Conservation (phyloP, 2,329 filamentous ascomycete species). For the Claviceps capensis region DNA sequence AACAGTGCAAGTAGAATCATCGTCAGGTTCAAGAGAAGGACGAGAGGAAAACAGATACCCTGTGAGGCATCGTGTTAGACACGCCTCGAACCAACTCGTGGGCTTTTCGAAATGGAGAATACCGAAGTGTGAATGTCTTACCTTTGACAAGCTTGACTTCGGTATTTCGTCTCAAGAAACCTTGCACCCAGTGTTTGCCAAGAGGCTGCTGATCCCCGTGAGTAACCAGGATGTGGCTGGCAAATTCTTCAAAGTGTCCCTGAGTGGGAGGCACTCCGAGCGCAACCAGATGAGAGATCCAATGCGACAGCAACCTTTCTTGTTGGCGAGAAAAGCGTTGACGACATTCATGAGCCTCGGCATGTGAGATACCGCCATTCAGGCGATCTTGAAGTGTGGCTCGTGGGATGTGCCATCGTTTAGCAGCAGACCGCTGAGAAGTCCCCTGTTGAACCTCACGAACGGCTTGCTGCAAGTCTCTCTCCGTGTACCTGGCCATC, state of each 20-base stretch:
- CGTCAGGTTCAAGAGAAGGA: slow-evolving; percentile 3
- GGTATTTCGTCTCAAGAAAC: slow-evolving; percentile 7
- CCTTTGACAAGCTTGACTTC: slow-evolving; percentile 8
- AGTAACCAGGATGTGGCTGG: slow-evolving; percentile 6
- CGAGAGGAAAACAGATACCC: slow-evolving; percentile 6
- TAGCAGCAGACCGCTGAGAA: slow-evolving; percentile 7
- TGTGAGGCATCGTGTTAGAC: slow-evolving; percentile 1
- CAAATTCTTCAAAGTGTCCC: slow-evolving; percentile 7
- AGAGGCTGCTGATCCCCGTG: slow-evolving; percentile 7
- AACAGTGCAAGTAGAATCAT: not conserved
- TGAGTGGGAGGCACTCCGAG: slow-evolving; percentile 7
- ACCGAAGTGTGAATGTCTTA: slow-evolving; percentile 1
- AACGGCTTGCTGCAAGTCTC: slow-evolving; percentile 8
- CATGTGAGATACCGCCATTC: slow-evolving; percentile 7
- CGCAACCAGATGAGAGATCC: slow-evolving; percentile 6
- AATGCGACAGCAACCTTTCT: slow-evolving; percentile 7
- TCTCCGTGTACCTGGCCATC: slow-evolving; percentile 8
- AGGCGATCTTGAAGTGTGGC: slow-evolving; percentile 8
- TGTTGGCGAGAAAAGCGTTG: slow-evolving; percentile 8
- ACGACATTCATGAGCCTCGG: slow-evolving; percentile 7
- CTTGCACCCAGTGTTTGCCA: slow-evolving; percentile 8
- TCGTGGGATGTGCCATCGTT: slow-evolving; percentile 7
- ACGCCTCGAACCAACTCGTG: not conserved
- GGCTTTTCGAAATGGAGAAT: not conserved
- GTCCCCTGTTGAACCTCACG: slow-evolving; percentile 8